Percentiles rank a stretch among this genome's conserved stretches.
These are phyloP conservation scores for Phalaenopsis hybrid DNA, from an alignment of 116 monocot species.

Conservation along the genomic window DNA sequence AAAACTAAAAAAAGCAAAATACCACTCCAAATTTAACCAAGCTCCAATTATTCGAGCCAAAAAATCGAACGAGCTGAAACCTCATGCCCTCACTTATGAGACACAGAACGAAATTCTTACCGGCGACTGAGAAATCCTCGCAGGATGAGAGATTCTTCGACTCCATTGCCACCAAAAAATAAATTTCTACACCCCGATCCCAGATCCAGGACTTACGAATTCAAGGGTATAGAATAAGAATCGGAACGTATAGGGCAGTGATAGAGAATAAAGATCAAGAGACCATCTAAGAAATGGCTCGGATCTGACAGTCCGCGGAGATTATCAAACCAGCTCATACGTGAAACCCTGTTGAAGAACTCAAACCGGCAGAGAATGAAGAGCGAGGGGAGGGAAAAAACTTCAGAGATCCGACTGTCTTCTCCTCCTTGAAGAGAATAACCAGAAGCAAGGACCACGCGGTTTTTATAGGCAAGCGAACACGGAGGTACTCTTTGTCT, in stretches of 20 bases:
- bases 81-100: neutral
- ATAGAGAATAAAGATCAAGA: conserved; percentile 21
- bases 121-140: conserved; percentile 14
- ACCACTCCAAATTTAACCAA: neutral
- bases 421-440: neutral
- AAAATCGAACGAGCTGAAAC: neutral
- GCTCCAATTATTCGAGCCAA: neutral
- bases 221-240: conserved; percentile 3
- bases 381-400: neutral
- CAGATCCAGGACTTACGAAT: conserved; percentile 7
- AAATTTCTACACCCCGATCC: neutral
- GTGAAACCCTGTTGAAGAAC: conserved; percentile 12
- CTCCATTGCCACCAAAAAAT: conserved; percentile 8
- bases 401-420: neutral
- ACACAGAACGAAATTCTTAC: conserved; percentile 8
- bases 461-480: neutral
- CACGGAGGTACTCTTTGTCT: neutral
- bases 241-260: conserved; percentile 29
- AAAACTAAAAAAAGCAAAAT: neutral
- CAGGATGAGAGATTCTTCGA: conserved; percentile 7
- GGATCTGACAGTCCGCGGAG: conserved; percentile 19
- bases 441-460: neutral
- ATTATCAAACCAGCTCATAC: conserved; percentile 31
- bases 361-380: conserved; percentile 18
- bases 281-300: conserved; percentile 24